phyloP scores from a whole-genome alignment of 148 eudicot species.

The Pouteria glomerata region DNA sequence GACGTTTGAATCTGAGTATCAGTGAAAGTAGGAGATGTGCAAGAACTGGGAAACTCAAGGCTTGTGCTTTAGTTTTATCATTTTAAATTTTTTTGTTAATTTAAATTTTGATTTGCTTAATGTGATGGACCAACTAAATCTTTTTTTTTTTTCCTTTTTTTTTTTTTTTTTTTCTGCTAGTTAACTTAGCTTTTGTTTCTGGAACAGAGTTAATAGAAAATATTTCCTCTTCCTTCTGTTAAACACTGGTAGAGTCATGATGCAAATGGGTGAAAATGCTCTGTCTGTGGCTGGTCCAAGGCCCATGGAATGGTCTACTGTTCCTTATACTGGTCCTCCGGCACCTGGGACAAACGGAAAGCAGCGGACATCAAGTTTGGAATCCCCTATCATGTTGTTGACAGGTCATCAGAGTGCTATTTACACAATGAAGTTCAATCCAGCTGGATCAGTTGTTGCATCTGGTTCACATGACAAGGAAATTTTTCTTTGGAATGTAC shows the following conservation, averaged over 20 bases:
- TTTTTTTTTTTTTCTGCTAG: too few species aligned
- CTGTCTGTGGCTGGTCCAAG: constrained; percentile 74
- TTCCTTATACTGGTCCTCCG: constrained; percentile 48
- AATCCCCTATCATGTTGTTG: constrained; percentile 88
- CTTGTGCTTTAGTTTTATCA: neutral
- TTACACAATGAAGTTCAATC: constrained; percentile 93
- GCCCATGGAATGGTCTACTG: constrained; percentile 80
- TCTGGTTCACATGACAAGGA: constrained; percentile 95
- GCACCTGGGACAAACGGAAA: constrained; percentile 69
- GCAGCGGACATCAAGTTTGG: constrained; percentile 80
- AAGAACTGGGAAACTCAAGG: neutral
- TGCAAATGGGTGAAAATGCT: constrained; percentile 70
- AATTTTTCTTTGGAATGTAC: constrained; percentile 62
- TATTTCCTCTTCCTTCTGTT: neutral
- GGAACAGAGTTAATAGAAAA: constrained; percentile 3
- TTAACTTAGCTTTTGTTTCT: neutral
- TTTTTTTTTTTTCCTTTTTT: too few species aligned
- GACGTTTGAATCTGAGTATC: too few species aligned
- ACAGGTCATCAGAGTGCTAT: constrained; percentile 88
- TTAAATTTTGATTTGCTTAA: neutral
- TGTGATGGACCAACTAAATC: neutral
- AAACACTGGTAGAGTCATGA: constrained; percentile 30
- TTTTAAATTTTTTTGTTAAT: neutral
- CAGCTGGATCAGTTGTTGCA: constrained; percentile 73
- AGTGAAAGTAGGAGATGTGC: too few species aligned